These are phyloP conservation scores for Ogataea minuta DNA, from an alignment of 805 yeast genomes.

Conservation along the genomic window DNA sequence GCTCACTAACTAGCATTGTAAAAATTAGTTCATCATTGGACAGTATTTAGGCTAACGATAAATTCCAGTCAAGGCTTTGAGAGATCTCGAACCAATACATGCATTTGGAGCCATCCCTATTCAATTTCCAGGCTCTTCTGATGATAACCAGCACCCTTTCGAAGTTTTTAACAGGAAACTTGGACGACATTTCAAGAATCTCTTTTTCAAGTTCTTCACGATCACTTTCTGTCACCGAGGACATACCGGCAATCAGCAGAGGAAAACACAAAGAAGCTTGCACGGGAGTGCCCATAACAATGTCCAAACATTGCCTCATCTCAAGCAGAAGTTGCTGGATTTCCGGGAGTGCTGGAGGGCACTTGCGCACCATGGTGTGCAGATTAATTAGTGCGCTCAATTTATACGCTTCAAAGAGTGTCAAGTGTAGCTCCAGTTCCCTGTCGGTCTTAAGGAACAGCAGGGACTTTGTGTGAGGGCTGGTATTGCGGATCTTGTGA, in stretches of 20 bases:
- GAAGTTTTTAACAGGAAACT: conserved; percentile 35
- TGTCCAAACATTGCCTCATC: conserved; percentile 15
- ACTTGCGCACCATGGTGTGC: conserved; percentile 17
- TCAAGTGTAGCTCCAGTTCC: conserved; percentile 33
- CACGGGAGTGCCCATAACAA: conserved; percentile 17
- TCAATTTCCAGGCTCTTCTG: conserved; percentile 35
- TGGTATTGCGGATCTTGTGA: conserved; percentile 13
- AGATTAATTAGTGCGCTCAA: conserved; percentile 21
- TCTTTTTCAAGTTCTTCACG: conserved; percentile 23
- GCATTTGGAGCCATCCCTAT: conserved; percentile 31
- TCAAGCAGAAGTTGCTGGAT: conserved; percentile 19
- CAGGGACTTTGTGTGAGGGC: conserved; percentile 19
- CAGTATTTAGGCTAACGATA: conserved; percentile 20
- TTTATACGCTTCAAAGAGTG: conserved; percentile 35
- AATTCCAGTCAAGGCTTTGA: conserved; percentile 34
- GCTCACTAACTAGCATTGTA: neutral
- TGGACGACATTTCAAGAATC: conserved; percentile 25
- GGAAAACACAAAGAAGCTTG: conserved; percentile 35
- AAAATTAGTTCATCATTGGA: neutral
- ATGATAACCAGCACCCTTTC: conserved; percentile 32
- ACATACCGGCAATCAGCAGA: conserved; percentile 33
- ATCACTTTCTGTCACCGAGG: conserved; percentile 23
- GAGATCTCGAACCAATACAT: conserved; percentile 39
- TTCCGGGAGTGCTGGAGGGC: conserved; percentile 24
- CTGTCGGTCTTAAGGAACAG: conserved; percentile 19